Conservation (phyloP, 1,139 yeast genomes). For the Nakaseomyces sp. region DNA sequence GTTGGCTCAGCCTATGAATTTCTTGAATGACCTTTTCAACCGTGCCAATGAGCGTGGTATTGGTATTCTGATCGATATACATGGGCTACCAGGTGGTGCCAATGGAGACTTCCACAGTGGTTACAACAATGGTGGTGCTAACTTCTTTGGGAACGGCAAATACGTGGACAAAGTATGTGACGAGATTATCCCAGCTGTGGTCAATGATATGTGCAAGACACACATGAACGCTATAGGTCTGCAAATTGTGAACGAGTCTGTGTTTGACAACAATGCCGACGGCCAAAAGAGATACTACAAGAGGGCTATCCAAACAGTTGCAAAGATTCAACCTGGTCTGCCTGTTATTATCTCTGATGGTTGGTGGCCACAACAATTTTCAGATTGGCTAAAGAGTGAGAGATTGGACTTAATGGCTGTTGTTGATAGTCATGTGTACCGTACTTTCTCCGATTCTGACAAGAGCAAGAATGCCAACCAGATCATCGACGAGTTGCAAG, state of each 20-base stretch:
- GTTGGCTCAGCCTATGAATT: slow-evolving; percentile 54
- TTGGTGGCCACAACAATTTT: slow-evolving; percentile 85
- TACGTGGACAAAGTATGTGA: slow-evolving; percentile 34
- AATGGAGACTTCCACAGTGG: slow-evolving; percentile 83
- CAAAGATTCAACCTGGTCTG: slow-evolving; percentile 44
- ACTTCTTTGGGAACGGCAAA: slow-evolving; percentile 37
- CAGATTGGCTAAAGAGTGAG: slow-evolving; percentile 47
- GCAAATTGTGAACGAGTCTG: slow-evolving; percentile 81
- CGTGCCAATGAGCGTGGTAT: slow-evolving; percentile 39
- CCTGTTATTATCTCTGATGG: slow-evolving; percentile 87
- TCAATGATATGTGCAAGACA: slow-evolving; percentile 41
- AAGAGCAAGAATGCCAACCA: slow-evolving; percentile 54
- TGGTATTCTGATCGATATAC: slow-evolving; percentile 74
- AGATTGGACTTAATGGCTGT: slow-evolving; percentile 49
- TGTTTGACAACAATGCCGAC: slow-evolving; percentile 45
- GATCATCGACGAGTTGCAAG: slow-evolving; percentile 49
- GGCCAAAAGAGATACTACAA: slow-evolving; percentile 55
- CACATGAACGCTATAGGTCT: slow-evolving; percentile 70
- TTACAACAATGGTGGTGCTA: slow-evolving; percentile 59
- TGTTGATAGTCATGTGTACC: slow-evolving; percentile 76
- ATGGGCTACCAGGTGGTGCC: slow-evolving; percentile 90
- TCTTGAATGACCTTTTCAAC: slow-evolving; percentile 32
- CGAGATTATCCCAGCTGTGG: slow-evolving; percentile 50
- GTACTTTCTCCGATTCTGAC: slow-evolving; percentile 76
- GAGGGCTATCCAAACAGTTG: slow-evolving; percentile 56